Conservation (phyloP, 2,329 filamentous ascomycete genomes). For the Dothideomycetes sp. region DNA sequence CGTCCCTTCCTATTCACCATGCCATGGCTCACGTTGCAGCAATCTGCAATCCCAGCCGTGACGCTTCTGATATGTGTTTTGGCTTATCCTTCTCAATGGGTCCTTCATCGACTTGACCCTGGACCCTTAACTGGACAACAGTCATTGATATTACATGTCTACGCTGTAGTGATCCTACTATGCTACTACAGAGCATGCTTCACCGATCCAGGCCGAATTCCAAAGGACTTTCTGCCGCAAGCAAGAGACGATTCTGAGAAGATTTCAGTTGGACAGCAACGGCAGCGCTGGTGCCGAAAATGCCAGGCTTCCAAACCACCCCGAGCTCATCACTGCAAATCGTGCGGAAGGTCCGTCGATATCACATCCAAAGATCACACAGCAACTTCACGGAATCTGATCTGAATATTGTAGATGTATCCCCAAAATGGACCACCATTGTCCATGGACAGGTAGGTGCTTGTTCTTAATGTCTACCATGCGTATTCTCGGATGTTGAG, state of each 20-base stretch:
- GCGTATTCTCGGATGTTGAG: constrained; percentile 1
- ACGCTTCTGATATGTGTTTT: constrained; percentile 59
- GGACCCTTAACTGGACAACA: constrained; percentile 52
- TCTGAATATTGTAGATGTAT: constrained; percentile 37
- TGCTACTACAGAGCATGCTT: constrained; percentile 59
- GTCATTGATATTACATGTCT: constrained; percentile 54
- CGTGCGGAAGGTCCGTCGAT: constrained; percentile 51
- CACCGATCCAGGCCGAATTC: constrained; percentile 49
- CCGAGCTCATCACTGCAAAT: constrained; percentile 71
- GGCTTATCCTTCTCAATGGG: constrained; percentile 61
- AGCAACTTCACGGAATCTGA: neutral
- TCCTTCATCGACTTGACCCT: constrained; percentile 52
- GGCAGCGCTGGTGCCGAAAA: constrained; percentile 61
- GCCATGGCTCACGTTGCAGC: constrained; percentile 16
- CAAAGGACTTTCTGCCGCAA: constrained; percentile 32
- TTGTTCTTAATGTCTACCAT: neutral
- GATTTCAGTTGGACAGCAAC: constrained; percentile 16
- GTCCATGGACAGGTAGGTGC: constrained; percentile 60
- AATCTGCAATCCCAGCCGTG: constrained; percentile 59
- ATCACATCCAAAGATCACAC: neutral
- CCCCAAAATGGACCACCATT: constrained; percentile 79
- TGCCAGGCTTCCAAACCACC: constrained; percentile 67
- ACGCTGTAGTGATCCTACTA: constrained; percentile 56
- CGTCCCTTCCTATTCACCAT: constrained; percentile 3
- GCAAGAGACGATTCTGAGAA: constrained; percentile 48